Percentiles rank a stretch among this genome's conserved stretches.
Conservation (phyloP, 306 rosid genomes). For the Prunus dulcis region DNA sequence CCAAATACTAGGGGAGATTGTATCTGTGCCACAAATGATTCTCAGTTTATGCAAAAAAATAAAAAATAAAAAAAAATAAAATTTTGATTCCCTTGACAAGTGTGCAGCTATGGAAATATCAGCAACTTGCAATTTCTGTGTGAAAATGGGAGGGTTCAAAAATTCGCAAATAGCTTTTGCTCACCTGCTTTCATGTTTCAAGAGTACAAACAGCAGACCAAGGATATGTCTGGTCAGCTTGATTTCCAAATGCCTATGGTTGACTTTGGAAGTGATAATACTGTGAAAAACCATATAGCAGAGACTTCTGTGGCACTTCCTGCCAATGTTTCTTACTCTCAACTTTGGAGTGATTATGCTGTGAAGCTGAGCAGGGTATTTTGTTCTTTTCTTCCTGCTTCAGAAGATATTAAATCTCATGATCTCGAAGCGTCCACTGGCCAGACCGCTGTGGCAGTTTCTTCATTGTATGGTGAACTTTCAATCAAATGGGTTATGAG, state of each 20-base stretch:
- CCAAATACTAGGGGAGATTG: slow-evolving; percentile 8
- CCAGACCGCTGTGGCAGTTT: slow-evolving; percentile 51
- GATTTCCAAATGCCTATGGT: slow-evolving; percentile 32
- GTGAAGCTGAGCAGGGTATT: slow-evolving; percentile 64
- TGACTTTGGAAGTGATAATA: slow-evolving; percentile 38
- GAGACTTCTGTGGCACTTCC: slow-evolving; percentile 41
- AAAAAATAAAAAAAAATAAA: background rate
- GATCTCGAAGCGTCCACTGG: slow-evolving; percentile 50
- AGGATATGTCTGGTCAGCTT: slow-evolving; percentile 37
- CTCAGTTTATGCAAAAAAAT: background rate
- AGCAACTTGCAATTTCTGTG: slow-evolving; percentile 85
- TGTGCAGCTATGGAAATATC: slow-evolving; percentile 67
- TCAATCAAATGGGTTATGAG: slow-evolving; percentile 84
- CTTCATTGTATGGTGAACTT: slow-evolving; percentile 62
- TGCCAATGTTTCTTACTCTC: slow-evolving; percentile 43
- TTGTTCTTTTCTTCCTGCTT: slow-evolving; percentile 79
- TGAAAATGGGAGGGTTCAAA: slow-evolving; percentile 92
- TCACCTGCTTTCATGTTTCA: slow-evolving; percentile 88
- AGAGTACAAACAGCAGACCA: slow-evolving; percentile 53
- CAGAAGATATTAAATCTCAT: slow-evolving; percentile 55
- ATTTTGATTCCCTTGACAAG: slow-evolving; percentile 46
- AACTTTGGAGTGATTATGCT: slow-evolving; percentile 70
- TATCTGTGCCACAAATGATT: slow-evolving; percentile 20
- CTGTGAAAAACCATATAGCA: slow-evolving; percentile 27
- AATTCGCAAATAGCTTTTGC: slow-evolving; percentile 94